A percentile compares a stretch with the other conserved stretches of the same genome.
Evolutionary conservation across 2,329 filamentous ascomycete species (phyloP).

Genomic region (Ascochyta viciae-villosae): DNA sequence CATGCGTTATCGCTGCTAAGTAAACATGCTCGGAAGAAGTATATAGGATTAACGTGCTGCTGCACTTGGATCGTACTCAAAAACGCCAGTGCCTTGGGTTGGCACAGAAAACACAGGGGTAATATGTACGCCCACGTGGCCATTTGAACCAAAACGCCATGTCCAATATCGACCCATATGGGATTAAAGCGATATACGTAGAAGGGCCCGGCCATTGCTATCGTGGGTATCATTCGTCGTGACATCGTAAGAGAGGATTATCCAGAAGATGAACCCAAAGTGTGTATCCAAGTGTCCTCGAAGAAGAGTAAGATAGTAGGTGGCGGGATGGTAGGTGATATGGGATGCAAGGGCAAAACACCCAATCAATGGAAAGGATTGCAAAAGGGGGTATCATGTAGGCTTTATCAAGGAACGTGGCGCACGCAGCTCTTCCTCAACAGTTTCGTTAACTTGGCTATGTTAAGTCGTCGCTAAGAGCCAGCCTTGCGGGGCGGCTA

Average conservation of each 20-base stretch:
- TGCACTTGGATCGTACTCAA: slow-evolving; percentile 8
- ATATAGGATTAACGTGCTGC: slow-evolving; percentile 11
- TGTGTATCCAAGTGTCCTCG: slow-evolving; percentile 21
- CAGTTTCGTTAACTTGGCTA: background rate
- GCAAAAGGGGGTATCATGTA: slow-evolving; percentile 14
- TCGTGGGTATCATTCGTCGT: slow-evolving; percentile 50
- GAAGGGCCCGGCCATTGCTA: slow-evolving; percentile 36
- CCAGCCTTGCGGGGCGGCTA: slow-evolving; percentile 10
- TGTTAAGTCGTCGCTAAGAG: slow-evolving; percentile 9
- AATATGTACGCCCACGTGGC: slow-evolving; percentile 25
- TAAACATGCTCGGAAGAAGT: background rate
- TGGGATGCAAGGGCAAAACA: slow-evolving; percentile 20
- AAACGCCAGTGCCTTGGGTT: slow-evolving; percentile 21
- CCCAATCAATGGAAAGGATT: slow-evolving; percentile 18
- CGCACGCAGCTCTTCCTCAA: background rate
- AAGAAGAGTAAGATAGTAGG: slow-evolving; percentile 17
- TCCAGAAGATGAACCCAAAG: slow-evolving; percentile 27
- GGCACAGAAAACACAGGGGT: slow-evolving; percentile 17
- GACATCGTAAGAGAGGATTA: slow-evolving; percentile 40
- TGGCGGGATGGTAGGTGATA: slow-evolving; percentile 10
- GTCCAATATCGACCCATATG: slow-evolving; percentile 26
- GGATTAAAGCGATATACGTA: slow-evolving; percentile 34
- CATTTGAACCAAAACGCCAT: slow-evolving; percentile 25
- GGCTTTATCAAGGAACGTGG: background rate
- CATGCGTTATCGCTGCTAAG: background rate